Evolutionary conservation across 257 asterid genomes (phyloP).

Genomic region (Rauvolfia tetraphylla): DNA sequence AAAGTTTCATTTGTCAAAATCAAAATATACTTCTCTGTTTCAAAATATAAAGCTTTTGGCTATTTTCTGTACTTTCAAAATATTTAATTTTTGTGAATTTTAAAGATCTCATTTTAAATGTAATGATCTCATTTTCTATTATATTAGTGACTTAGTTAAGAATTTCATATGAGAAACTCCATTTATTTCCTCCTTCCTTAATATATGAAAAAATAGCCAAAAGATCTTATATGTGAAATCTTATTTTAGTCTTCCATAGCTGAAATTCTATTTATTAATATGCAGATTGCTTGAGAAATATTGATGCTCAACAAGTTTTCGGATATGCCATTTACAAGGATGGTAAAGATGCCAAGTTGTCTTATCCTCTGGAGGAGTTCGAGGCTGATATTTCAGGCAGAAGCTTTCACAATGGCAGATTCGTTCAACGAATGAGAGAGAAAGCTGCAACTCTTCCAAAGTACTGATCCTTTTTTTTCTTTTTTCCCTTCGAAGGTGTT

Average conservation of each 20-base stretch:
- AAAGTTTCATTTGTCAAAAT: background rate
- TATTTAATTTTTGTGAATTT: no score
- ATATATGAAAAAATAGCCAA: no score
- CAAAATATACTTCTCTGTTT: no score
- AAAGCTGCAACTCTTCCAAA: constrained; percentile 67
- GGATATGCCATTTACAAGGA: constrained; percentile 79
- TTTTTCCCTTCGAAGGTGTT: constrained; percentile 2
- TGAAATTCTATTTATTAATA: background rate
- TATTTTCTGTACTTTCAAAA: no score
- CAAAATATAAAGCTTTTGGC: no score
- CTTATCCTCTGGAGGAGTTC: constrained; percentile 74
- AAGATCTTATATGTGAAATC: no score
- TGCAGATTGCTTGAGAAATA: constrained; percentile 62
- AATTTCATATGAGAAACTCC: no score
- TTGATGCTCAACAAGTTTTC: constrained; percentile 67
- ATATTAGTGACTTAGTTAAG: no score
- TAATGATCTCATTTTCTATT: no score
- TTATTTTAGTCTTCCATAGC: background rate
- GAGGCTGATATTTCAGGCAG: constrained; percentile 66
- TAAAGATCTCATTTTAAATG: no score
- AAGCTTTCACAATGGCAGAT: constrained; percentile 83
- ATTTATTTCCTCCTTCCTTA: no score
- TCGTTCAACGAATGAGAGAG: constrained; percentile 71
- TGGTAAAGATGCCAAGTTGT: constrained; percentile 48
- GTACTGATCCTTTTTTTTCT: constrained; percentile 29